phyloP scores from a whole-genome alignment of 2,329 filamentous ascomycete species.

The Monilinia fructigena region DNA sequence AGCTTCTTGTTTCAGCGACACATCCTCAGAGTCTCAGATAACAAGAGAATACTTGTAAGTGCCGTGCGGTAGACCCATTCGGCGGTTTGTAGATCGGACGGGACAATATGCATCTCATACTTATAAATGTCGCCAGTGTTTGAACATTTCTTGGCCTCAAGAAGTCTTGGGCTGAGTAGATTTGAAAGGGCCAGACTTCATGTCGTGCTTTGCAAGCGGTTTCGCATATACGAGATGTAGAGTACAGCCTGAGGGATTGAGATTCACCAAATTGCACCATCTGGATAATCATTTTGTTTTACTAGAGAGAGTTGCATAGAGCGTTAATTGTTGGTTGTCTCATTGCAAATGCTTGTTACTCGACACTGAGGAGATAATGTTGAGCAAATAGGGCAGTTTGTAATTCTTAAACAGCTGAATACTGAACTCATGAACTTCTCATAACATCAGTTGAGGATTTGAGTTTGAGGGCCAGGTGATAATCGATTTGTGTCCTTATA shows the following conservation, averaged over 20 bases:
- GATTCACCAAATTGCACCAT: not conserved
- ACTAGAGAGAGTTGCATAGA: not conserved
- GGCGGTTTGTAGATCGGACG: not conserved
- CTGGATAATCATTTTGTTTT: not conserved
- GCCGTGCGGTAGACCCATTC: not conserved
- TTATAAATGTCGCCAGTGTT: not conserved
- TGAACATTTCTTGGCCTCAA: not conserved
- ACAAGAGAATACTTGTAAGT: not conserved
- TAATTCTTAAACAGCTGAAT: not conserved
- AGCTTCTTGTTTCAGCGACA: not conserved
- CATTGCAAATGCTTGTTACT: not conserved
- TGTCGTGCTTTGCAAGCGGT: no score
- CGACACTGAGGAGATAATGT: not conserved
- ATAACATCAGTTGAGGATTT: not conserved
- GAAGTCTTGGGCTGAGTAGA: not conserved
- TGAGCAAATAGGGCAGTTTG: no score
- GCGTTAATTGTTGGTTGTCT: not conserved
- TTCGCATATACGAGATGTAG: no score
- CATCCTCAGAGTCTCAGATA: not conserved
- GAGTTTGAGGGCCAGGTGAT: not conserved
- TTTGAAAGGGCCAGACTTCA: not conserved
- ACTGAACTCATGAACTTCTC: not conserved
- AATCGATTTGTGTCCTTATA: not conserved
- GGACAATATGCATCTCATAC: not conserved
- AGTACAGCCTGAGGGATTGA: not conserved